These are phyloP conservation scores for Cladosporium colombiae DNA, from an alignment of 2,329 filamentous ascomycete species.

Conservation along the genomic window DNA sequence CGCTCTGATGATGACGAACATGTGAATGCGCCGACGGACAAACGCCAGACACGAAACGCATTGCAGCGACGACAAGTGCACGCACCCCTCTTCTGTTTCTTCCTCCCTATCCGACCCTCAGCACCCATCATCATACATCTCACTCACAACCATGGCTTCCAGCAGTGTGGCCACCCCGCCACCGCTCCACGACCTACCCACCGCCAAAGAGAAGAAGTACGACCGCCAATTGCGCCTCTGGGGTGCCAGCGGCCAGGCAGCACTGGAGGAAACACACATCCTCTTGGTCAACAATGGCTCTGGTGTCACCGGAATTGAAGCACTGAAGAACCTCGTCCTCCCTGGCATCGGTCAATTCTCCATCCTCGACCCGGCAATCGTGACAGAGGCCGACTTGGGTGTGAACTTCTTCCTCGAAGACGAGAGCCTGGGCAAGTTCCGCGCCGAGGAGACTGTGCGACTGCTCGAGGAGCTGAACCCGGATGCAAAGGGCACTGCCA, in stretches of 20 bases:
- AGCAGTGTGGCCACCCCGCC: slow-evolving; percentile 41
- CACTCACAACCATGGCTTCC: slow-evolving; percentile 24
- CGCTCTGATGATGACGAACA: neutral
- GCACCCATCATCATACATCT: neutral
- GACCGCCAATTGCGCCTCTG: slow-evolving; percentile 93
- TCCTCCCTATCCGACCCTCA: neutral
- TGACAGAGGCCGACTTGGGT: slow-evolving; percentile 81
- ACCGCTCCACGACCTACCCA: slow-evolving; percentile 52
- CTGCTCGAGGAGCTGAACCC: slow-evolving; percentile 87
- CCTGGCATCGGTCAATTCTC: slow-evolving; percentile 91
- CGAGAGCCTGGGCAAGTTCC: slow-evolving; percentile 69
- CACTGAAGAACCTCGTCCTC: slow-evolving; percentile 94
- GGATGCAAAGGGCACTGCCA: slow-evolving; percentile 77
- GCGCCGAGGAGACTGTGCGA: slow-evolving; percentile 75
- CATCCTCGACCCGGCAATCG: slow-evolving; percentile 76
- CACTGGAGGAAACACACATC: slow-evolving; percentile 88
- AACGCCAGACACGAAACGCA: neutral
- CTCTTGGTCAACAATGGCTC: slow-evolving; percentile 82
- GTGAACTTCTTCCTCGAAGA: slow-evolving; percentile 97
- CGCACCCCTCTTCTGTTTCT: neutral
- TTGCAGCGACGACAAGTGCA: neutral
- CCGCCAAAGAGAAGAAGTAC: slow-evolving; percentile 69
- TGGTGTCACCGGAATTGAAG: slow-evolving; percentile 86
- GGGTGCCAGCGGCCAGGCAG: slow-evolving; percentile 88
- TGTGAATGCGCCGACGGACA: neutral